Conservation (phyloP, 1,284 basidiomycete species). For the Cryptococcus jaspeensis region DNA sequence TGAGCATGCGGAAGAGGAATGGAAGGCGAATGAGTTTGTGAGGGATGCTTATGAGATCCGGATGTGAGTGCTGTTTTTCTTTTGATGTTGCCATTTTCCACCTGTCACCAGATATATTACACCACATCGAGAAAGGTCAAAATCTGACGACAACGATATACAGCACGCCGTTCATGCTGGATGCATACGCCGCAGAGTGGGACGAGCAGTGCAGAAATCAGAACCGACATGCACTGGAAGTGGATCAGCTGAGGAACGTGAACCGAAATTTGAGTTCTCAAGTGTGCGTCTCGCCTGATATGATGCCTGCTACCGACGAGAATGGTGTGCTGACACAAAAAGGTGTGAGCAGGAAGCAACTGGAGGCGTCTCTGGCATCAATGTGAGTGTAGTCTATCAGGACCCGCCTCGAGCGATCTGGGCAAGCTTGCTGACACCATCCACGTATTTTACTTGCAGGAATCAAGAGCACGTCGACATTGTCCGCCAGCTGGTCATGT, state of each 20-base stretch:
- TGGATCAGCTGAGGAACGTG: constrained; percentile 69
- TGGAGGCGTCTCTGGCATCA: constrained; percentile 74
- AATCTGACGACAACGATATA: neutral
- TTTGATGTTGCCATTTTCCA: neutral
- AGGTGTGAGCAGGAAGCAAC: constrained; percentile 60
- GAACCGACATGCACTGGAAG: constrained; percentile 72
- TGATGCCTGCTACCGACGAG: constrained; percentile 4
- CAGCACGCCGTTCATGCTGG: constrained; percentile 82
- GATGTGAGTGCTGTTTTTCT: constrained; percentile 55
- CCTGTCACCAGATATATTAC: neutral
- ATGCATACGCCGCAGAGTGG: constrained; percentile 83
- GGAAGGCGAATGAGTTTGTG: constrained; percentile 77
- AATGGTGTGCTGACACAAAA: too few species aligned
- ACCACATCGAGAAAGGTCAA: neutral
- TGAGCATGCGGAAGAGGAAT: constrained; percentile 47
- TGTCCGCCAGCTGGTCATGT: constrained; percentile 84
- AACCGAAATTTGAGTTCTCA: constrained; percentile 75
- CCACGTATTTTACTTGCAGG: constrained; percentile 10
- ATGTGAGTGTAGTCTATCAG: constrained; percentile 59
- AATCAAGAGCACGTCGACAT: constrained; percentile 52
- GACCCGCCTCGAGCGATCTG: too few species aligned
- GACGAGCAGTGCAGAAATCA: constrained; percentile 66
- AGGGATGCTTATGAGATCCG: constrained; percentile 75
- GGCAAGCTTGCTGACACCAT: constrained; percentile 2
- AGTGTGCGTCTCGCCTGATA: constrained; percentile 67